Evolutionary conservation across 1,284 basidiomycete genomes (phyloP), one percentile per base, ranked within the genome.

Genomic region (Marasmius sp.): DNA sequence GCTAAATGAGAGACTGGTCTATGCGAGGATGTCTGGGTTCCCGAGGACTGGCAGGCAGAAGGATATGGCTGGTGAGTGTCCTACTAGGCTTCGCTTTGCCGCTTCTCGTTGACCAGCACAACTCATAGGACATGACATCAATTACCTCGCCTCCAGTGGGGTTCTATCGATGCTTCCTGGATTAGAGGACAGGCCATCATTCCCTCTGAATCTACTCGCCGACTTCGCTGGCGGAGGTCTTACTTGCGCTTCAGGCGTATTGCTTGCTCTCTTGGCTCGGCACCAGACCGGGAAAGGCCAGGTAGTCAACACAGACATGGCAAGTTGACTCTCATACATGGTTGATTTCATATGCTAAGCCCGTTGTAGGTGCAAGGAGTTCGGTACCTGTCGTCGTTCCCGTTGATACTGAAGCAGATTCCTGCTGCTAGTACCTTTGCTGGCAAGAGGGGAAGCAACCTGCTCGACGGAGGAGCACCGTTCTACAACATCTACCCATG

Each of bases 201-300:
- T 90, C 61, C 93, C 93, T 5, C 72, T 90, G 22, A 94, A 94
- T 69, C 72, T 94, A 22, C 79, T 94, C 0, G 91, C 85, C 33
- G 93, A 94, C 70, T 94, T 94, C 73, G 93, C 89, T 1, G 93
- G 93, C 4, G 93, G 93, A 8, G 91, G 91, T 3, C 72, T 92
- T 43, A 83, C 86, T 62, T 93, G 91, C 67, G 87, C 85, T 0
- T 71, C 87, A 20, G 92, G 93, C 6, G 88, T 94, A 64, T 78
- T 94, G 10, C 78, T 94, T 6, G 93, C 93, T 0, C 76, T 95
- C 16, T 71, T 92, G 52, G 88, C 92, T 68, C 83, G 92, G 51
- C 75, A 75, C 33, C 80, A 73, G 58, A 90, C 83, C 64, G 87
- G 86, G 14, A 77, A 79, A 4, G 93, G 93, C 5, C 92, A 94